Evolutionary conservation across 2,329 filamentous ascomycete genomes (phyloP), one percentile per base, ranked within the genome.

Genomic region (Xylariaceae sp.): DNA sequence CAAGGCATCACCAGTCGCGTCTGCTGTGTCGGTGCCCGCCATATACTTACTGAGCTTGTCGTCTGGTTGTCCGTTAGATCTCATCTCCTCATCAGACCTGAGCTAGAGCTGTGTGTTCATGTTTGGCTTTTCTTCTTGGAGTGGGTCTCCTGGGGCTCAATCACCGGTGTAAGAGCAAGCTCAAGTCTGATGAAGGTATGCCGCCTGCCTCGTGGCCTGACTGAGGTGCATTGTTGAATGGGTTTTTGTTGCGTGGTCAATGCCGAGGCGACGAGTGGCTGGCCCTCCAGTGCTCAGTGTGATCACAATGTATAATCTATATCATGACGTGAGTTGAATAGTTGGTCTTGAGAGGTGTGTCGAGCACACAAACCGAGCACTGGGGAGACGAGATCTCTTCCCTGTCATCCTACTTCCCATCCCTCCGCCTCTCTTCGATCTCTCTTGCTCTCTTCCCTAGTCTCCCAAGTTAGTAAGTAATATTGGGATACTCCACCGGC

Each of bases 81-180:
- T 27, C 22, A 7, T 27, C 22, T 27, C 22, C 22, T 27, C 22
- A 27, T 27, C 22, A 27, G 22, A 7, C 22, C 7, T 27, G 22
- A 27, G 22, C 22, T 27, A 27, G 22, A 27, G 22, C 22, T 27
- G 22, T 17, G 35, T n/a, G 35, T 39, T 17, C 6, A n/a, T 17
- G 9, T 39, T 3, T 39, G 35, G 14, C 5, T 41, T 41, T 41
- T 5, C 6, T 41, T 41, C 6, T 41, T 41, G 6, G 39, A 6
- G 17, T 41, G 39, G 5, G 39, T 18, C 39, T 40, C 22, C n/a
- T 11, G n/a, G n/a, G n/a, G 39, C 39, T 40, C 39, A 12, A 40
- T 40, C 39, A 40, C 39, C 39, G 39, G 39, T 40, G 39, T 40
- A n/a, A 40, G 39, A 40, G 39, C 39, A 18, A 22, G 39, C 39